These are phyloP conservation scores for Rhodotorula sp. DNA, from an alignment of 1,284 basidiomycete genomes.

Conservation along the genomic window DNA sequence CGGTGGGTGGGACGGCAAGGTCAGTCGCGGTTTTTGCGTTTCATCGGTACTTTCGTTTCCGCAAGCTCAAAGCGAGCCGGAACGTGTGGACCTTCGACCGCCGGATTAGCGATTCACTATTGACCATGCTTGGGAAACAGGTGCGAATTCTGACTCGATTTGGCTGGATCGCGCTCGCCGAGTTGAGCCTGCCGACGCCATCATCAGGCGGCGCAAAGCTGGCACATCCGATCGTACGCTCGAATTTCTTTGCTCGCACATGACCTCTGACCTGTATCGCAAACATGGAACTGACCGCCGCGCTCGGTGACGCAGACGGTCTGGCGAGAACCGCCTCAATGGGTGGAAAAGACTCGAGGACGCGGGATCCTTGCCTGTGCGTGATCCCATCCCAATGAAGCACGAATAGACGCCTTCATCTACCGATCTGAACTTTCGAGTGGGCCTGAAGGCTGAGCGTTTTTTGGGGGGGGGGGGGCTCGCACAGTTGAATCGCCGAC, in stretches of 20 bases:
- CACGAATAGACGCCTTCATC: too few relatives aligned
- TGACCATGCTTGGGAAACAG: neutral
- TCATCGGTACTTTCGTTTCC: too few relatives aligned
- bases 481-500: constrained; percentile 36
- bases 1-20: constrained; percentile 48
- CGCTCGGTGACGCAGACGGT: constrained; percentile 11
- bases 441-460: too few relatives aligned
- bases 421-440: too few relatives aligned
- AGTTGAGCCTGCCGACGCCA: constrained; percentile 4
- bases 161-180: constrained; percentile 17
- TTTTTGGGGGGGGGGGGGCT: too few relatives aligned
- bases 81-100: too few relatives aligned
- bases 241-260: too few relatives aligned
- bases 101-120: neutral
- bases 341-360: constrained; percentile 46
- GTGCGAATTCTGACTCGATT: constrained; percentile 25
- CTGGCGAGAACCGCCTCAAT: constrained; percentile 46
- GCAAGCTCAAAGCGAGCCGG: too few relatives aligned
- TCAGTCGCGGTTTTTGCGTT: constrained; percentile 20
- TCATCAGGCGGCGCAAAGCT: neutral
- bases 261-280: too few relatives aligned
- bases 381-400: neutral
- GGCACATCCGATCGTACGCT: constrained; percentile 1
- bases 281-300: too few relatives aligned
- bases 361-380: constrained; percentile 46